Base-by-base conservation (phyloP, 2,329 filamentous ascomycete species). In the Hypoxylon sp. region DNA sequence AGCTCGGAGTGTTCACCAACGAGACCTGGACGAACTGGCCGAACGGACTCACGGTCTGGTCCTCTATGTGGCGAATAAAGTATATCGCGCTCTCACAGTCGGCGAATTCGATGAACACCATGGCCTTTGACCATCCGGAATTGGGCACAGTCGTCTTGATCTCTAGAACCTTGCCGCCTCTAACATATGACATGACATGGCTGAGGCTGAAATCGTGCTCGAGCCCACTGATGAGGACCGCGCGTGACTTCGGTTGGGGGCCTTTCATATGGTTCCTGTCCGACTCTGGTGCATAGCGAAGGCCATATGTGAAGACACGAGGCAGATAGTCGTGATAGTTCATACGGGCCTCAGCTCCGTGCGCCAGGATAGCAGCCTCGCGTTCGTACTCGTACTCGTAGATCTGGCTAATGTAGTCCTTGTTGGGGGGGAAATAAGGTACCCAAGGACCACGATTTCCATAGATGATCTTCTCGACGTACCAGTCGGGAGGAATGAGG, bases 81-180 rank as follows among this genome's bases (percentile, higher is more conserved):
- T 4, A 9, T n/a, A 9, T 23, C 0, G 56, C 50, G 10, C 20
- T 15, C 2, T 40, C 1, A 8, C 15, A 15, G 6, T 52, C 3
- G 10, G 17, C 40, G 5, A 63, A 60, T n/a, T 52, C 26, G 1
- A 61, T 29, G 3, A 42, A 15, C 1, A 35, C 50, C 0, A 55
- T 31, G 17, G 21, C 13, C 31, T 35, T 2, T 7, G 31, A 7
- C 35, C 48, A 3, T 26, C 24, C 4, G 3, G 1, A 3, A 31
- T 47, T 27, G 35, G 48, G 4, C n/a, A 2, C 27, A 6, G 40
- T 50, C 1, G 57, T 43, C 0, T 2, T 18, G 3, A 48, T 45
- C 2, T 38, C 27, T 1, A 64, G 20, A 8, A 69, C 11, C 13
- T 43, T 13, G 1, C 67, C 67, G 13, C 63, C 64, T 8, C 60